phyloP scores from a whole-genome alignment of 192 early-diverging fungal species.

The Linnemannia exigua region DNA sequence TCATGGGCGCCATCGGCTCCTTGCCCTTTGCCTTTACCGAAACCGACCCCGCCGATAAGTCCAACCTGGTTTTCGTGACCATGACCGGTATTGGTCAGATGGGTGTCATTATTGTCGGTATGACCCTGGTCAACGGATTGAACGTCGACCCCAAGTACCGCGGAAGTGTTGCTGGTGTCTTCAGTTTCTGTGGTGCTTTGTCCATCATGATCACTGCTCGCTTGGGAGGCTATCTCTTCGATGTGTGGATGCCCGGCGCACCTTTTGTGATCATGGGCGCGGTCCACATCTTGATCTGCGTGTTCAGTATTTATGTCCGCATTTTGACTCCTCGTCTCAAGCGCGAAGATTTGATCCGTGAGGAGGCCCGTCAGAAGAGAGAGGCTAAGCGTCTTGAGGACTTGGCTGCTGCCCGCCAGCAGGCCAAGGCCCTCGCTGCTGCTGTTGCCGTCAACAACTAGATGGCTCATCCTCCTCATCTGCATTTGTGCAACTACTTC shows the following conservation, averaged over 20 bases:
- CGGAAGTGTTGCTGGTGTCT: conserved; percentile 75
- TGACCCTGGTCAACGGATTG: conserved; percentile 70
- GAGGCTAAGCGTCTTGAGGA: background rate
- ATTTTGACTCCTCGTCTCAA: conserved; percentile 32
- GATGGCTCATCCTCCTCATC: background rate
- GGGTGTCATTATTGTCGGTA: conserved; percentile 76
- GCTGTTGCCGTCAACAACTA: background rate
- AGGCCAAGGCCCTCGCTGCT: background rate
- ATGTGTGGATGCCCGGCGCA: conserved; percentile 65
- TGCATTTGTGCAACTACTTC: too few species aligned
- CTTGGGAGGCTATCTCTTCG: conserved; percentile 73
- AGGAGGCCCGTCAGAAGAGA: background rate
- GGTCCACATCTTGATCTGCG: conserved; percentile 49
- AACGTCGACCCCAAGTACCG: conserved; percentile 63
- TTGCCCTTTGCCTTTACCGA: conserved; percentile 63
- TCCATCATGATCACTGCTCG: conserved; percentile 75
- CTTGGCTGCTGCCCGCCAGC: too few species aligned
- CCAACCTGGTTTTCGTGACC: conserved; percentile 59
- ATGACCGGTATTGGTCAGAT: conserved; percentile 70
- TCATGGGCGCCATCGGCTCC: conserved; percentile 67
- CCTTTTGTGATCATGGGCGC: conserved; percentile 65
- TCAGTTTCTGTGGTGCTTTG: conserved; percentile 72
- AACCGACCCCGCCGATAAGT: conserved; percentile 57
- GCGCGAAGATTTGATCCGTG: conserved; percentile 19
- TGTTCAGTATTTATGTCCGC: conserved; percentile 48